A percentile compares a stretch with the other conserved stretches of the same genome.
Evolutionary conservation across 2,329 filamentous ascomycete species (phyloP).

Genomic region (Amesomyces nigricolor): DNA sequence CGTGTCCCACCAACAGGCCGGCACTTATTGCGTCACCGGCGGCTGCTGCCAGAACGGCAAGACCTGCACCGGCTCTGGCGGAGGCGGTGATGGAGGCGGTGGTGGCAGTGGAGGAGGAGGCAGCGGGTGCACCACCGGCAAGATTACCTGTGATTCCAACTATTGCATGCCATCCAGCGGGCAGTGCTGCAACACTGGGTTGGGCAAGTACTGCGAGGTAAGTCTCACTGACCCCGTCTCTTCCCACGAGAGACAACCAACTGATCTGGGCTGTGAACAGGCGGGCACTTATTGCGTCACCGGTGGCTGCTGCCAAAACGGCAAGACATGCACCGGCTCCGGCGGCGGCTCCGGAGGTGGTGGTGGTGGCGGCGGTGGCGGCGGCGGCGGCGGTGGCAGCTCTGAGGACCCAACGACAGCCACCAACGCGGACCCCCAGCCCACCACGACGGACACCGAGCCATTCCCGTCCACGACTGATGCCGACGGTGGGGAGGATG

Average conservation of each 20-base stretch:
- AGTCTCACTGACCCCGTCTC: background rate
- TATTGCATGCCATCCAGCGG: constrained; percentile 12
- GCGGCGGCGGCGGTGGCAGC: no score
- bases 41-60: constrained; percentile 14
- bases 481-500: no score
- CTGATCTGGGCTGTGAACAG: background rate
- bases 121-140: constrained; percentile 4
- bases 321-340: constrained; percentile 9
- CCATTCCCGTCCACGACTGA: no score
- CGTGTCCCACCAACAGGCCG: background rate
- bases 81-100: background rate
- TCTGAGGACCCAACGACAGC: background rate
- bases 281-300: constrained; percentile 12
- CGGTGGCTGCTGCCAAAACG: constrained; percentile 13
- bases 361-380: no score
- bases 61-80: constrained; percentile 7
- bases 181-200: constrained; percentile 10
- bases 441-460: no score
- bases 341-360: background rate
- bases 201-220: constrained; percentile 17
- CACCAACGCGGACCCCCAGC: no score
- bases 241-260: no score
- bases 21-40: constrained; percentile 11
- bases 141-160: background rate
- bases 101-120: background rate